Evolutionary conservation across 495 filamentous ascomycete species (phyloP).

Genomic region (Friedmanniomyces endolithicus): DNA sequence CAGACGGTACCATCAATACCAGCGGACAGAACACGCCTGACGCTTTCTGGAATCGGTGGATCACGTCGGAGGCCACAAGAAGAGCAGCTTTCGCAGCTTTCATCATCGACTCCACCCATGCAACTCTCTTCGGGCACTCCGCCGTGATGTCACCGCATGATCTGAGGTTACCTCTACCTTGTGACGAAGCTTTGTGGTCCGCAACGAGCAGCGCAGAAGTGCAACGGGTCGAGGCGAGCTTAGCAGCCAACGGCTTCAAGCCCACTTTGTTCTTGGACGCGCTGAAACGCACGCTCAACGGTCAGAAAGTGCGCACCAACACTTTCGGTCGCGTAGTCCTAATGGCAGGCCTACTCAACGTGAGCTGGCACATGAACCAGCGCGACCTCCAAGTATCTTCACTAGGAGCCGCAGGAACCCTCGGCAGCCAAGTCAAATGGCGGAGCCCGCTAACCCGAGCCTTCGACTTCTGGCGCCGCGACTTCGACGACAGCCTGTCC

Average conservation of each 20-base stretch:
- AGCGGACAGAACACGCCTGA: constrained; percentile 50
- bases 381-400: constrained; percentile 88
- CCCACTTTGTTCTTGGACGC: constrained; percentile 83
- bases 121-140: constrained; percentile 96
- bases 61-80: constrained; percentile 82
- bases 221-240: constrained; percentile 67
- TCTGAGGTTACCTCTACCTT: constrained; percentile 81
- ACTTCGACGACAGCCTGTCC: constrained; percentile 75
- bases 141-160: constrained; percentile 97
- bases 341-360: constrained; percentile 86
- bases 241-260: constrained; percentile 73
- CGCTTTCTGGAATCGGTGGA: constrained; percentile 95
- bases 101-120: constrained; percentile 89
- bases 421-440: constrained; percentile 90
- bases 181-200: constrained; percentile 88
- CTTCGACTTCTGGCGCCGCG: constrained; percentile 88
- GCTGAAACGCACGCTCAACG: constrained; percentile 78
- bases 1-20: constrained; percentile 27
- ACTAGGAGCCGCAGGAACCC: constrained; percentile 60
- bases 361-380: constrained; percentile 97
- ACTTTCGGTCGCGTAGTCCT: constrained; percentile 89
- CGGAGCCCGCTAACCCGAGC: constrained; percentile 73
- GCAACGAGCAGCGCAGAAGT: constrained; percentile 84
- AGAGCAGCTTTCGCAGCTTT: constrained; percentile 91
- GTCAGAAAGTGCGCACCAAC: constrained; percentile 79